A percentile compares a stretch with the other conserved stretches of the same genome.
phyloP scores from a whole-genome alignment of 2,329 filamentous ascomycete genomes.

The Paraconiothyrium brasiliense region DNA sequence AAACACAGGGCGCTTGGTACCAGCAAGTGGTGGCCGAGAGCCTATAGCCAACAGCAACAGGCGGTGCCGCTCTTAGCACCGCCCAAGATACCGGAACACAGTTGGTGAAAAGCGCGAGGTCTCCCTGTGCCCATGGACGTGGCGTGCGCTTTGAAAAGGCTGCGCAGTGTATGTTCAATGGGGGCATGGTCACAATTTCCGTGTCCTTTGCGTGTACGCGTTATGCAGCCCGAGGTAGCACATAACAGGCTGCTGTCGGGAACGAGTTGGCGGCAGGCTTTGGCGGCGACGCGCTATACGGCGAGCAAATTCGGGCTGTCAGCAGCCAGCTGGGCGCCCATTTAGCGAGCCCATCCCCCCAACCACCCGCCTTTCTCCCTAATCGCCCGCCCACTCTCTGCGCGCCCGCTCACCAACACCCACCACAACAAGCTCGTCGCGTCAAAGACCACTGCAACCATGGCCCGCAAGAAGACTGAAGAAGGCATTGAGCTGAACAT shows the following conservation, averaged over 20 bases:
- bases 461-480: slow-evolving; percentile 44
- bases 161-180: neutral
- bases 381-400: neutral
- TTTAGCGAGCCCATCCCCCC: slow-evolving; percentile 5
- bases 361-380: slow-evolving; percentile 5
- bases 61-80: neutral
- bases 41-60: neutral
- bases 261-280: neutral
- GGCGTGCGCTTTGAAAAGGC: neutral
- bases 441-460: slow-evolving; percentile 19
- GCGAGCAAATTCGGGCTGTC: neutral
- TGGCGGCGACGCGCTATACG: neutral
- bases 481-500: slow-evolving; percentile 54
- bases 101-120: neutral
- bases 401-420: neutral
- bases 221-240: neutral
- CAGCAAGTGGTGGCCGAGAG: neutral
- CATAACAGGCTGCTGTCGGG: neutral
- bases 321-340: neutral
- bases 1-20: neutral
- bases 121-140: neutral
- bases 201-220: neutral
- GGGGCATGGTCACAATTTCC: neutral
- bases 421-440: slow-evolving; percentile 19
- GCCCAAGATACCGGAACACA: neutral